Base-by-base conservation (phyloP, 2,329 filamentous ascomycete species). In the Neonectria magnoliae region DNA sequence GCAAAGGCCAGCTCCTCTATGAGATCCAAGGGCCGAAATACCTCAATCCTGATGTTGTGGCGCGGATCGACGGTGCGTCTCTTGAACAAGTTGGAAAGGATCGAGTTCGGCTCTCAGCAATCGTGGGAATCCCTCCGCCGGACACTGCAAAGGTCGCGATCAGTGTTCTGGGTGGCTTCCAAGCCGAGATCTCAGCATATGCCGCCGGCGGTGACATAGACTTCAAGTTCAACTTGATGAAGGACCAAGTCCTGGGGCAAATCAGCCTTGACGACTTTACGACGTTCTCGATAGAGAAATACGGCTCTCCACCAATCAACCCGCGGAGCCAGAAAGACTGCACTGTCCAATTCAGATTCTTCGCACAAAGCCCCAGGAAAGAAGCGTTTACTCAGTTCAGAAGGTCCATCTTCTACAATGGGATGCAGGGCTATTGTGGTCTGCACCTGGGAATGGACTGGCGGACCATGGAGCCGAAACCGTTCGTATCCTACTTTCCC, bases 301-400 rank as follows among this genome's bases (percentile, higher is more conserved):
- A 77, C 57, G 76, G 75, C 8, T 66, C 70, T 6, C 33, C 67
- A 8, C 36, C 56, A 8, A 25, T 53, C 11, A 59, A 78, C 47
- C 72, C 76, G 0, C 56, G 54, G 0, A 77, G 73, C 0, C 81
- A 84, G 61, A 71, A 73, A 9, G 67, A 75, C 4, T 80, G 79
- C 58, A 83, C 81, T 0, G 80, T 79, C 1, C 79, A 80, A 54
- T 72, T 83, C 11, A 77, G 81, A 1, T 72, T 83, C n/a, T 82
- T 83, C 33, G 75, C 78, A 2, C 77, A 80, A 64, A 76, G 78
- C 9, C 62, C 38, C 11, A 63, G 57, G 20, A 68, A 58, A 25
- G 69, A 73, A 11, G 63, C 68, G 1, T 71, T 75, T 10, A 56
- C 54, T 9, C 63, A 70, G 11, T 73, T 76, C 41, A 53, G 51